phyloP scores from a whole-genome alignment of 1,284 basidiomycete genomes.

The Gomphus bonarii region DNA sequence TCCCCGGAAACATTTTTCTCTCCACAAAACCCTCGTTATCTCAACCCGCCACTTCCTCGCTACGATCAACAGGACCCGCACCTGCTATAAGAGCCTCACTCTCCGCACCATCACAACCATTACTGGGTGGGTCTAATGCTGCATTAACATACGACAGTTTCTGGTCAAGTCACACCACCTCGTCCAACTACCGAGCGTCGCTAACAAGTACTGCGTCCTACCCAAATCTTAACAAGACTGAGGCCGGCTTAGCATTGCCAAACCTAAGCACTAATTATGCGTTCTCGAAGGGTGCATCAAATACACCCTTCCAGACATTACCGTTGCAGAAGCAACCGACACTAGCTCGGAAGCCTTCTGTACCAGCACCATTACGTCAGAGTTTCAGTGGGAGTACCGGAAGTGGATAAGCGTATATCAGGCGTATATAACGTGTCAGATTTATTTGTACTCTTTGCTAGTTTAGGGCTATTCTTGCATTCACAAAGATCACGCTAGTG shows the following conservation, averaged over 20 bases:
- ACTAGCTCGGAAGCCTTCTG: neutral
- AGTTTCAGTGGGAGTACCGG: neutral
- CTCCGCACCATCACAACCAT: neutral
- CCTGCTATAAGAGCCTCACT: neutral
- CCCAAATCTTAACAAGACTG: neutral
- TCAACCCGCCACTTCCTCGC: neutral
- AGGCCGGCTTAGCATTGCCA: neutral
- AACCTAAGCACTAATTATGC: neutral
- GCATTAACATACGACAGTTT: slow-evolving; percentile 53
- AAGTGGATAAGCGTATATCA: neutral
- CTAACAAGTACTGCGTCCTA: neutral
- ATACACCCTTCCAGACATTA: neutral
- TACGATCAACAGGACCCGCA: neutral
- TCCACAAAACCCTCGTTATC: neutral
- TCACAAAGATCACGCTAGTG: neutral
- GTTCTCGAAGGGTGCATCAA: neutral
- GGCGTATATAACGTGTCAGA: neutral
- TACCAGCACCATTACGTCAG: neutral
- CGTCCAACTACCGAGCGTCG: slow-evolving; percentile 11
- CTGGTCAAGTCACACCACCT: slow-evolving; percentile 43
- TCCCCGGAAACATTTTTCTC: neutral
- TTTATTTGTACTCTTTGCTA: neutral
- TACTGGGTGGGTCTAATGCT: neutral
- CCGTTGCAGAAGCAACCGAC: neutral
- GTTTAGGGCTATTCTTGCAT: neutral